These are phyloP conservation scores for Penicillium simplicissimum DNA, from an alignment of 495 filamentous ascomycete species.

Conservation along the genomic window DNA sequence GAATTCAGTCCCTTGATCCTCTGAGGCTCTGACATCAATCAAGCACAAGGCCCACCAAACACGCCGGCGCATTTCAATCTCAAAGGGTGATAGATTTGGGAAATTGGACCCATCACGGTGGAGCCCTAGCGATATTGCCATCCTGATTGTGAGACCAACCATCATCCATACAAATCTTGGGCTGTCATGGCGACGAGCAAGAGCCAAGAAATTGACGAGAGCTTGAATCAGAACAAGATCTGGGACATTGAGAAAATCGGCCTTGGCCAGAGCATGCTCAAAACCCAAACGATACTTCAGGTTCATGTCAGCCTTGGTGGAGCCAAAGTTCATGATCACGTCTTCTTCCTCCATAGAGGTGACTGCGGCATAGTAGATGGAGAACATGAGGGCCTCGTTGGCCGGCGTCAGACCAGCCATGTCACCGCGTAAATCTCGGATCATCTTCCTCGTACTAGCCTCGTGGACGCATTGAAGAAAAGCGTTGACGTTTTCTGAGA, in stretches of 20 bases:
- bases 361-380: conserved; percentile 60
- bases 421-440: conserved; percentile 38
- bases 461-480: conserved; percentile 52
- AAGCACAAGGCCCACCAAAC: conserved; percentile 77
- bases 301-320: conserved; percentile 49
- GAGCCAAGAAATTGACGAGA: conserved; percentile 47
- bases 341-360: conserved; percentile 60
- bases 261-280: conserved; percentile 55
- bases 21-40: conserved; percentile 73
- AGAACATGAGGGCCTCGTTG: conserved; percentile 59
- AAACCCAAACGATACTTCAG: conserved; percentile 55
- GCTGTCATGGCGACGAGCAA: conserved; percentile 51
- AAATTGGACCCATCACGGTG: conserved; percentile 70
- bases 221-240: conserved; percentile 49
- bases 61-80: conserved; percentile 71
- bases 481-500: conserved; percentile 54
- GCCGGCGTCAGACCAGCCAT: conserved; percentile 37
- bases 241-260: conserved; percentile 49
- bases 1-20: conserved; percentile 66
- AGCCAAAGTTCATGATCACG: conserved; percentile 50
- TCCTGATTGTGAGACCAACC: conserved; percentile 68
- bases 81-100: conserved; percentile 57
- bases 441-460: conserved; percentile 50
- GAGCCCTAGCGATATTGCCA: conserved; percentile 73
- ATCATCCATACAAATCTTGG: conserved; percentile 56